These are phyloP conservation scores for Acer campestre DNA, from an alignment of 345 rosid species.

Conservation along the genomic window DNA sequence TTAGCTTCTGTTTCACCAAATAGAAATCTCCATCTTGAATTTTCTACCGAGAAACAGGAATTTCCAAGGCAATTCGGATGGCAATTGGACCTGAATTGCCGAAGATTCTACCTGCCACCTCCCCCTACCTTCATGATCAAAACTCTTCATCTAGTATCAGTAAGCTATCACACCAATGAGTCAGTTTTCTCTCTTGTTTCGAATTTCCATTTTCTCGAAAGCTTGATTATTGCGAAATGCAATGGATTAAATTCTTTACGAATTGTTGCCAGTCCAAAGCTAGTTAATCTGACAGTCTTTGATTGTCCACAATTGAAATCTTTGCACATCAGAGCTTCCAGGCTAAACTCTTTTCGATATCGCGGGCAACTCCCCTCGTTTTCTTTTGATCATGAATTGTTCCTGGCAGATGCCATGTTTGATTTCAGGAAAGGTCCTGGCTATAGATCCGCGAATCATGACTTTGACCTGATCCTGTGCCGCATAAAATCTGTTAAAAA, in stretches of 20 bases:
- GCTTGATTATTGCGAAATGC: background rate
- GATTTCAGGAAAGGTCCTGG: conserved; percentile 13
- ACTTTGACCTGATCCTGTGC: background rate
- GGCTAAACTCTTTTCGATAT: conserved; percentile 12
- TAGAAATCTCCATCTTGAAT: conserved; percentile 16
- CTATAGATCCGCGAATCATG: background rate
- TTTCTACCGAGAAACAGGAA: conserved; percentile 11
- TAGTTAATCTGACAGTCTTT: background rate
- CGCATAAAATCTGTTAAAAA: background rate
- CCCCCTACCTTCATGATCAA: conserved; percentile 7
- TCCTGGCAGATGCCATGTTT: conserved; percentile 16
- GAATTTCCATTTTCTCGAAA: background rate
- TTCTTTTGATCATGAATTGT: background rate
- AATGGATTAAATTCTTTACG: conserved; percentile 2
- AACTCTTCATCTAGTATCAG: conserved; percentile 13
- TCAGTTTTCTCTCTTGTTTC: conserved; percentile 10
- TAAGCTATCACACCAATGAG: background rate
- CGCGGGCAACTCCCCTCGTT: conserved; percentile 13
- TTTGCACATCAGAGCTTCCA: background rate
- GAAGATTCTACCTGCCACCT: background rate
- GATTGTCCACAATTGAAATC: conserved; percentile 12
- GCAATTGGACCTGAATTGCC: background rate
- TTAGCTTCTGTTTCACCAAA: conserved; percentile 4
- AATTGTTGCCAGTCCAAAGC: conserved; percentile 3
- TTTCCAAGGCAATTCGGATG: conserved; percentile 8